These are phyloP conservation scores for Colletotrichum liaoningense DNA, from an alignment of 2,329 filamentous ascomycete species.

Conservation along the genomic window DNA sequence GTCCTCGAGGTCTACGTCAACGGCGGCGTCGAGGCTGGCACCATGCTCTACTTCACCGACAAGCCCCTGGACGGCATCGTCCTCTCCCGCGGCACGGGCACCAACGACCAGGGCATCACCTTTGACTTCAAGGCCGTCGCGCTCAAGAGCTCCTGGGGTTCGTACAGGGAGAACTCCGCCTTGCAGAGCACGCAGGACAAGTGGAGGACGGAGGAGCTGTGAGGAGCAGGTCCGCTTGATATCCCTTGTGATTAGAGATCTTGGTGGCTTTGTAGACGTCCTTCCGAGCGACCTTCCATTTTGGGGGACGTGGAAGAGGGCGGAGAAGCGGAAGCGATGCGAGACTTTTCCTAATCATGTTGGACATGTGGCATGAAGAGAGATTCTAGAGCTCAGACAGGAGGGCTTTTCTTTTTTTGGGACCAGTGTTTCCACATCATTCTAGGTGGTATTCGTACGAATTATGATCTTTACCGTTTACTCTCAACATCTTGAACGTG, in stretches of 20 bases:
- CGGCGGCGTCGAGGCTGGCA: slow-evolving; percentile 46
- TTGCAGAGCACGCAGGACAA: slow-evolving; percentile 5
- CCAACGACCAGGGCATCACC: slow-evolving; percentile 26
- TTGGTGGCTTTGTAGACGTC: background rate
- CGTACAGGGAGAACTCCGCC: slow-evolving; percentile 16
- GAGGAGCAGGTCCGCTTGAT: background rate
- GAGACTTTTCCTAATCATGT: background rate
- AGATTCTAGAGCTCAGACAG: background rate
- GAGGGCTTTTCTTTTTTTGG: background rate
- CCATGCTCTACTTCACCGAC: slow-evolving; percentile 44
- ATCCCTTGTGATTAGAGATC: background rate
- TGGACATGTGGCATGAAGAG: background rate
- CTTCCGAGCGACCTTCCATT: background rate
- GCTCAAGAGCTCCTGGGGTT: slow-evolving; percentile 33
- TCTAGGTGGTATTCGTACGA: background rate
- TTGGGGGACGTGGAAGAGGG: background rate
- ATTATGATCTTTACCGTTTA: background rate
- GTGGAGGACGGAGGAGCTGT: slow-evolving; percentile 25
- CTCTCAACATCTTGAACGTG: too few species aligned
- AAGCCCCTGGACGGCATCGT: slow-evolving; percentile 32
- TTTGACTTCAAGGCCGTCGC: slow-evolving; percentile 32
- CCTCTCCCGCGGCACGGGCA: slow-evolving; percentile 13
- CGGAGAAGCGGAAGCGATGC: background rate
- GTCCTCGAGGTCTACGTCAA: slow-evolving; percentile 49
- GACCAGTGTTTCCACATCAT: background rate